These are phyloP conservation scores for Gloeopeniophorella convolvens DNA, from an alignment of 768 basidiomycete species.

Conservation along the genomic window DNA sequence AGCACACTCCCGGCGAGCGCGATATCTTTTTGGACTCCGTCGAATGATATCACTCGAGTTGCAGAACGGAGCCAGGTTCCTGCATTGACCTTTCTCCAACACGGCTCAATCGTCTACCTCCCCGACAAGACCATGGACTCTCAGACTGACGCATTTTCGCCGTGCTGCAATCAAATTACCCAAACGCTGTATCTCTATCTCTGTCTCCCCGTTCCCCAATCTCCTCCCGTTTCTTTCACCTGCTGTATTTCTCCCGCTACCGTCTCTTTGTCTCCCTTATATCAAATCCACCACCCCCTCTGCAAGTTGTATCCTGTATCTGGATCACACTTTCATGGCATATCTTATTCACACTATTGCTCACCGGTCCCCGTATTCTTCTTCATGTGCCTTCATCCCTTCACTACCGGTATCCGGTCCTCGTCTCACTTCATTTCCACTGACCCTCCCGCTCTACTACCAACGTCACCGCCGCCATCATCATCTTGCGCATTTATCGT, in stretches of 20 bases:
- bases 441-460: not conserved
- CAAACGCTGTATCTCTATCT: not conserved
- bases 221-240: not conserved
- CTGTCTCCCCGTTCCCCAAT: too few species aligned
- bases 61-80: not conserved
- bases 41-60: constrained; percentile 19
- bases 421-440: constrained; percentile 1
- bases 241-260: not conserved
- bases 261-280: not conserved
- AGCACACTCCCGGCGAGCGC: constrained; percentile 49
- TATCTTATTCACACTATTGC: too few species aligned
- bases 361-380: too few species aligned
- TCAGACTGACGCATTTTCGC: not conserved
- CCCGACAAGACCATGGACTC: not conserved
- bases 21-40: constrained; percentile 47
- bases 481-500: constrained; percentile 10
- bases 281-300: too few species aligned
- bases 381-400: too few species aligned
- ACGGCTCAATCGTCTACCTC: not conserved
- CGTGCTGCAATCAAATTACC: not conserved
- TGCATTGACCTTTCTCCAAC: not conserved
- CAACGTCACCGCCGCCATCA: not conserved
- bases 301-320: not conserved
- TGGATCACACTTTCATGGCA: not conserved
- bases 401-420: too few species aligned